phyloP scores from a whole-genome alignment of 768 basidiomycete species.

The Termitomyces bulborhizus region DNA sequence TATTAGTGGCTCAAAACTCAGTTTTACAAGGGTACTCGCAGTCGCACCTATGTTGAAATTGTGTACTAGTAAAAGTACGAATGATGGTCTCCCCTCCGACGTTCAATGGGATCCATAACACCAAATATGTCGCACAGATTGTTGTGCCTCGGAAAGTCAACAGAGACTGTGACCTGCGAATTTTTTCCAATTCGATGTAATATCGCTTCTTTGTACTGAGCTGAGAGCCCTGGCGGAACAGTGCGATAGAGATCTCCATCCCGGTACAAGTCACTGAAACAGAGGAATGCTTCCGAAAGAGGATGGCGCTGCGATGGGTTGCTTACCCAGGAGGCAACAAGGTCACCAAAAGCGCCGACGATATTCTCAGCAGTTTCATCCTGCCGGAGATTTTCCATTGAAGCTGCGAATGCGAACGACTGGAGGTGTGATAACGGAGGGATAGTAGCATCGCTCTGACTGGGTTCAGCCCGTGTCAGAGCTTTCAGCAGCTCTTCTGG shows the following conservation, averaged over 20 bases:
- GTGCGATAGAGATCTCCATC: not conserved
- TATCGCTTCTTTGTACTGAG: not conserved
- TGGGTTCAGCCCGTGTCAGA: not conserved
- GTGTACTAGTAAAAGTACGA: not conserved
- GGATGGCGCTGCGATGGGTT: not conserved
- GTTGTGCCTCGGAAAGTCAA: not conserved
- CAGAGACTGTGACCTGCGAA: not conserved
- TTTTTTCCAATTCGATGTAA: not conserved
- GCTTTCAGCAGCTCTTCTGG: not conserved
- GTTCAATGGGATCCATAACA: not conserved
- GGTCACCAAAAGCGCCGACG: not conserved
- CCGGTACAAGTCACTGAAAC: not conserved
- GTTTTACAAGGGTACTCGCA: no score
- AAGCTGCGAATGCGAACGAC: not conserved
- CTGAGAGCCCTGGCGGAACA: not conserved
- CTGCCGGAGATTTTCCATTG: not conserved
- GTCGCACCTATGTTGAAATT: no score
- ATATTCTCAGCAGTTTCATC: not conserved
- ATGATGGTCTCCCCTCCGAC: not conserved
- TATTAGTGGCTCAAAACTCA: no score
- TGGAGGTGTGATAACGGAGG: not conserved
- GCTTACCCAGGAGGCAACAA: not conserved
- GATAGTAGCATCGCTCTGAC: not conserved
- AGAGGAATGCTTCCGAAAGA: not conserved
- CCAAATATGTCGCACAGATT: not conserved